Percentiles rank a stretch among this genome's conserved stretches.
Conservation (phyloP, 768 basidiomycete species). For the Hypholoma sublateritium region DNA sequence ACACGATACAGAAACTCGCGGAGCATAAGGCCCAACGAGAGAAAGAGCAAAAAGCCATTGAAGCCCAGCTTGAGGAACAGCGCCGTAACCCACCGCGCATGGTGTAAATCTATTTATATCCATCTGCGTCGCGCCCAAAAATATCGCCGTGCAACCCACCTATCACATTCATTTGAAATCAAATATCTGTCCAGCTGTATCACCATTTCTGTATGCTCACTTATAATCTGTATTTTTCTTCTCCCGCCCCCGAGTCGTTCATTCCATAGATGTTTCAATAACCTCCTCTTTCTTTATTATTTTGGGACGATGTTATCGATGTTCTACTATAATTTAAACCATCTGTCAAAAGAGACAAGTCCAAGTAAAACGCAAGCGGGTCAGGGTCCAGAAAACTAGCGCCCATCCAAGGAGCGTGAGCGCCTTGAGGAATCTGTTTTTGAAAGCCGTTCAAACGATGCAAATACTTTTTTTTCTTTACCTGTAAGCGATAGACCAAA, state of each 20-base stretch:
- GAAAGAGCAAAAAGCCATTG: conserved; percentile 33
- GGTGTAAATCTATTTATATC: conserved; percentile 16
- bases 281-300: too few relatives aligned
- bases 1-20: conserved; percentile 42
- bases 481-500: too few relatives aligned
- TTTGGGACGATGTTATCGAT: too few relatives aligned
- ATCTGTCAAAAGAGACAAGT: too few relatives aligned
- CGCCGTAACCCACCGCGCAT: conserved; percentile 29
- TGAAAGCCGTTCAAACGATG: too few relatives aligned
- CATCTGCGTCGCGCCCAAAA: neutral
- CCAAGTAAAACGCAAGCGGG: too few relatives aligned
- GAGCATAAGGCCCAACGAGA: conserved; percentile 54
- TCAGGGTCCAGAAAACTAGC: too few relatives aligned
- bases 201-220: neutral
- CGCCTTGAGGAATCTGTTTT: too few relatives aligned
- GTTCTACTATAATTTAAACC: too few relatives aligned
- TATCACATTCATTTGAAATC: neutral
- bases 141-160: neutral
- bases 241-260: neutral
- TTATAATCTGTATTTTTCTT: neutral
- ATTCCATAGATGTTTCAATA: neutral
- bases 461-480: too few relatives aligned
- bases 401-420: too few relatives aligned
- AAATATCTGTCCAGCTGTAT: too few relatives aligned
- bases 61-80: conserved; percentile 26